phyloP scores from a whole-genome alignment of 148 eudicot species.

The Amaranthus cruentus region DNA sequence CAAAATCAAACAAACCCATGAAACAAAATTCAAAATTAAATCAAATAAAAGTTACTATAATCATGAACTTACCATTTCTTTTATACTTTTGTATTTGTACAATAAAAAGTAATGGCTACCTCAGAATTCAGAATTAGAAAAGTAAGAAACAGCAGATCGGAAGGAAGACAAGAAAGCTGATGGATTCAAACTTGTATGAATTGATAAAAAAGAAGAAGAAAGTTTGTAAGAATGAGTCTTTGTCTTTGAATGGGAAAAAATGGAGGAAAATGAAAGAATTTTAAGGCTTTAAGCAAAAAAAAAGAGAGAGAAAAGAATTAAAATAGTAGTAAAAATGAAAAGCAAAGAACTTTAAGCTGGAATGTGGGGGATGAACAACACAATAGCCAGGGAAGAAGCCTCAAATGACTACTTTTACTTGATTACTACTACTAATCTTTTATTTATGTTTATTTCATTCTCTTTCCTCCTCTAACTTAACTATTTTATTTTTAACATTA shows the following conservation, averaged over 20 bases:
- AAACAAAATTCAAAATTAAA: neutral
- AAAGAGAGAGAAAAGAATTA: neutral
- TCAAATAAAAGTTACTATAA: neutral
- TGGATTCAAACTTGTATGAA: constrained; percentile 10
- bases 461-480: neutral
- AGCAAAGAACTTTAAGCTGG: constrained; percentile 26
- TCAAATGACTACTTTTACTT: neutral
- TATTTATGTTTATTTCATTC: neutral
- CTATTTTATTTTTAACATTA: neutral
- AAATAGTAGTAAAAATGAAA: constrained; percentile 13
- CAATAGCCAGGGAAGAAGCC: neutral
- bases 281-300: neutral
- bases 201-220: neutral
- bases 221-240: neutral
- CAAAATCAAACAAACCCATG: neutral
- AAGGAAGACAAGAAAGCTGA: constrained; percentile 3
- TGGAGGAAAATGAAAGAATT: constrained; percentile 8
- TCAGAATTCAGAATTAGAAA: neutral
- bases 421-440: too few species aligned
- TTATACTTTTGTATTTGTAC: neutral
- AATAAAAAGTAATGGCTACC: constrained; percentile 28
- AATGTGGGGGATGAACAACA: constrained; percentile 17
- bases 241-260: constrained; percentile 8
- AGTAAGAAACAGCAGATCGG: constrained; percentile 1
- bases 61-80: constrained; percentile 21